Base-by-base conservation (phyloP, 2,329 filamentous ascomycete genomes). In the Clonostachys sp. region DNA sequence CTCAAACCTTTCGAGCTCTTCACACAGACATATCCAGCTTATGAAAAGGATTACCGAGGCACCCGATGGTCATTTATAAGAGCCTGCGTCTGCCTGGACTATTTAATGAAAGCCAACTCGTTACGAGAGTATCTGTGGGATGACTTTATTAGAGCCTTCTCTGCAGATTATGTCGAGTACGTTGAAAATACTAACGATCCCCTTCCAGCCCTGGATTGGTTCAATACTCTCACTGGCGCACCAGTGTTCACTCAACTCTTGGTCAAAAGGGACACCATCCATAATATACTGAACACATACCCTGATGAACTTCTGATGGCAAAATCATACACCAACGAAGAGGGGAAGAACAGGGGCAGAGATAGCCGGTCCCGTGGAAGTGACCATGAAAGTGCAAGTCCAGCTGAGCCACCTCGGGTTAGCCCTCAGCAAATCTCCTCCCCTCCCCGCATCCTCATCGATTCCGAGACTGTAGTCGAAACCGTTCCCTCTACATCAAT, bases 61-160 rank as follows among this genome's bases (percentile, higher is more conserved):
- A 68, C 55, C 24, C 55, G 66, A 5, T 54, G 53, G 5, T 57
- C 67, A 10, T 81, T 81, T 46, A 55, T 78, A 20, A 63, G 62
- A 18, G 73, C 72, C 0, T 71, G 75, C 45, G 56, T 73, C 0
- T 73, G 64, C 51, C 55, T 80, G 8, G 59, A 70, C 16, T 65
- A 63, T 45, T 59, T 75, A 2, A 59, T 61, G 40, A 54, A 59
- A 20, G 52, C 59, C 12, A 59, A 61, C 9, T 45, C 53, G 5
- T 55, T 78, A 16, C 63, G 67, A 12, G 65, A 68, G 20, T 75
- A 62, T 46, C 55, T 78, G 0, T 80, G 71, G 49, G 78, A 81
- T 52, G 78, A 81, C 47, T 77, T 80, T 45, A 69, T 81, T 33
- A 61, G 70, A 8, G 57, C 61, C 3, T 79, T 73, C 45, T 62